A percentile compares a stretch with the other conserved stretches of the same genome.
Conservation (phyloP, 2,329 filamentous ascomycete genomes). For the Thelonectria discophora region DNA sequence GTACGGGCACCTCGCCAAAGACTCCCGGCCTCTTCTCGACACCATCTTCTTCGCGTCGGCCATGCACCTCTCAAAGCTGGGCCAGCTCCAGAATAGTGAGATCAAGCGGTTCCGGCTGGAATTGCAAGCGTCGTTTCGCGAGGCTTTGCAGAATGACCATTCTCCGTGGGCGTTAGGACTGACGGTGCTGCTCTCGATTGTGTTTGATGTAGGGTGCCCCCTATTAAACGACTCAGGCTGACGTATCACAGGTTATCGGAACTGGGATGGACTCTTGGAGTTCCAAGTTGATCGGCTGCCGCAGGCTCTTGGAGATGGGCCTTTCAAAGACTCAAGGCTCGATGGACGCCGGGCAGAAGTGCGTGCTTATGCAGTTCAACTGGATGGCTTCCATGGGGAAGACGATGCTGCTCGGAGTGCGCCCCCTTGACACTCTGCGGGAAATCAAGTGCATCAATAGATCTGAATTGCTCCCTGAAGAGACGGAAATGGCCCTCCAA, state of each 20-base stretch:
- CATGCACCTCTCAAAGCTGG: constrained; percentile 12
- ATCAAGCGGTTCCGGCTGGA: constrained; percentile 5
- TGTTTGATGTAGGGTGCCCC: constrained; percentile 10
- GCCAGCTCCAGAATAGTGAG: not conserved
- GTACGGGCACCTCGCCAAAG: constrained; percentile 5
- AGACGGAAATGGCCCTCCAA: not conserved
- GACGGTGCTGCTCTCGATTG: constrained; percentile 10
- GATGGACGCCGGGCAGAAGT: not conserved
- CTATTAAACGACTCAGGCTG: no score
- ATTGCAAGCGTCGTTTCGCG: constrained; percentile 2
- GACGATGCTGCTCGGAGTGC: not conserved
- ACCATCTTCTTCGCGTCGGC: constrained; percentile 14
- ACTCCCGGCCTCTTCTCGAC: not conserved
- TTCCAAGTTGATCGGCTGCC: constrained; percentile 8
- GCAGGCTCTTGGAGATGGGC: constrained; percentile 1
- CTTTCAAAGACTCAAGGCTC: not conserved
- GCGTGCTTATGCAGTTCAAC: constrained; percentile 12
- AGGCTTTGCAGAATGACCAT: not conserved
- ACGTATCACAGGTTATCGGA: not conserved
- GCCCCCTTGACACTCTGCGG: not conserved
- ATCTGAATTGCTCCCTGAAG: not conserved
- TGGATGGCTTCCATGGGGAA: constrained; percentile 7
- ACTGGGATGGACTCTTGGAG: constrained; percentile 14
- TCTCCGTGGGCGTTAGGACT: not conserved
- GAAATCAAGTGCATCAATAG: not conserved